These are phyloP conservation scores for Pharus latifolius DNA, from an alignment of 176 grass and related monocot species.

Conservation along the genomic window DNA sequence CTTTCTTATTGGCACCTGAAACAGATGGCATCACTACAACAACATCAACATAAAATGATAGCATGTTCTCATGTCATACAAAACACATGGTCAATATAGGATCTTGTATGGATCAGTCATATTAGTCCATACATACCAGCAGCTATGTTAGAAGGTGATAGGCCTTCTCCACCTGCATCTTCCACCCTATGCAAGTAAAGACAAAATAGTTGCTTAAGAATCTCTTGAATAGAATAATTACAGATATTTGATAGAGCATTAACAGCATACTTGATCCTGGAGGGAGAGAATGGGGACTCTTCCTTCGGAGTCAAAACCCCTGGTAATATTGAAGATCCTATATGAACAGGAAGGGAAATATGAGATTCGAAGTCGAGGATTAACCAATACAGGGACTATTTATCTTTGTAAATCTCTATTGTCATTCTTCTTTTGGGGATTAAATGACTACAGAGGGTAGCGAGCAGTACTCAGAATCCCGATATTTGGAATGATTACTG, in stretches of 20 bases:
- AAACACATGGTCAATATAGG: not conserved
- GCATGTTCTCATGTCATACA: not conserved
- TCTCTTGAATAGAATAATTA: slow-evolving; percentile 11
- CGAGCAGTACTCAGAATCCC: not conserved
- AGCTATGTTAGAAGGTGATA: slow-evolving; percentile 59
- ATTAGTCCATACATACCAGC: slow-evolving; percentile 31
- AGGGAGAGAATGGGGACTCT: slow-evolving; percentile 94
- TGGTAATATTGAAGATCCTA: slow-evolving; percentile 53
- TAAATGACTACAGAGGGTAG: not conserved
- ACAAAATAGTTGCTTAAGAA: slow-evolving; percentile 11
- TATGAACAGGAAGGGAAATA: not conserved
- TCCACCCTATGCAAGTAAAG: slow-evolving; percentile 49
- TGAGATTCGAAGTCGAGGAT: not conserved
- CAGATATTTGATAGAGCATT: slow-evolving; percentile 2
- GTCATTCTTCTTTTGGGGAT: not conserved
- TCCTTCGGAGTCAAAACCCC: slow-evolving; percentile 63
- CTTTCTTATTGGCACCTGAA: slow-evolving; percentile 83
- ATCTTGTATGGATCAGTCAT: not conserved
- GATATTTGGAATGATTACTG: not conserved
- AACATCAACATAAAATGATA: slow-evolving; percentile 7
- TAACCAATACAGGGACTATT: not conserved
- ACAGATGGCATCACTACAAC: slow-evolving; percentile 2
- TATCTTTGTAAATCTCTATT: not conserved
- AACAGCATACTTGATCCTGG: slow-evolving; percentile 70
- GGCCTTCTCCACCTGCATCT: slow-evolving; percentile 65